These are phyloP conservation scores for Triglochin maritima DNA, from an alignment of 106 monocot species.

Conservation along the genomic window DNA sequence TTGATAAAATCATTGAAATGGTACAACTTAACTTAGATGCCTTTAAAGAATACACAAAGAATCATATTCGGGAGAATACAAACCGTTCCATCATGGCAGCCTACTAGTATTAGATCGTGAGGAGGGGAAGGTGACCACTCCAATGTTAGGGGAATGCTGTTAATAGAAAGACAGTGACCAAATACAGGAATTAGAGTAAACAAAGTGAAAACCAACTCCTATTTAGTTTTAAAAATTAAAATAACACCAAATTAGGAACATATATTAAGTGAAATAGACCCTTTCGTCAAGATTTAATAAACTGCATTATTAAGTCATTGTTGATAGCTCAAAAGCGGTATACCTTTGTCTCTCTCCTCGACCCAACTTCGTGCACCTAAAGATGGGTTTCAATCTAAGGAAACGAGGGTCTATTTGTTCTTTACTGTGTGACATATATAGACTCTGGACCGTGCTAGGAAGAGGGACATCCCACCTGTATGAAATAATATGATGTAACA, in stretches of 20 bases:
- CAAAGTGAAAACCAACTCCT: not conserved
- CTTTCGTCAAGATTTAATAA: too few relatives aligned
- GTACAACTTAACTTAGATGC: too few relatives aligned
- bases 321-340: not conserved
- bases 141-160: slow-evolving; percentile 71
- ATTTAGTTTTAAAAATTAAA: not conserved
- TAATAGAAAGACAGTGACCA: slow-evolving; percentile 3
- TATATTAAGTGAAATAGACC: not conserved
- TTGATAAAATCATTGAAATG: too few relatives aligned
- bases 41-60: not conserved
- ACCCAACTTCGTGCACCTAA: slow-evolving; percentile 56
- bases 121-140: slow-evolving; percentile 66
- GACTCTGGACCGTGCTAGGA: slow-evolving; percentile 30
- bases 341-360: slow-evolving; percentile 63
- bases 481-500: not conserved
- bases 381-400: slow-evolving; percentile 49
- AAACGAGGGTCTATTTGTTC: slow-evolving; percentile 69
- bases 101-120: slow-evolving; percentile 61
- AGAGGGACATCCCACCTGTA: slow-evolving; percentile 76
- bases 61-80: not conserved
- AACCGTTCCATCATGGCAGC: slow-evolving; percentile 91
- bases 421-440: slow-evolving; percentile 26
- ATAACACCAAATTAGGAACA: not conserved
- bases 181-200: not conserved
- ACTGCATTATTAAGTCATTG: too few relatives aligned